Evolutionary conservation across 345 rosid genomes (phyloP).

Genomic region (Corymbia maculata): DNA sequence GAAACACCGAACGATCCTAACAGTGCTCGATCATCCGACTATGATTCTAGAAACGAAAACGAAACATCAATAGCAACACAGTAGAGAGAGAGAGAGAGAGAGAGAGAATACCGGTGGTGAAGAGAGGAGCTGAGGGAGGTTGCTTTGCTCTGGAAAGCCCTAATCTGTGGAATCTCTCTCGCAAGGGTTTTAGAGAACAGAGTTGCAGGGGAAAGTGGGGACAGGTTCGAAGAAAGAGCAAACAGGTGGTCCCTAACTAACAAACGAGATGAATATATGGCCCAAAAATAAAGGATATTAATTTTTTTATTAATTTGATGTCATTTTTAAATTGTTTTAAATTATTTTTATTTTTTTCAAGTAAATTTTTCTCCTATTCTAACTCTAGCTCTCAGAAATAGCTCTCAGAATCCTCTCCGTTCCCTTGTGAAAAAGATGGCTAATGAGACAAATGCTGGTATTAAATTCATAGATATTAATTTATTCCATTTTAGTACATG

Average conservation of each 20-base stretch:
- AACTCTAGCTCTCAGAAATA: too few species aligned
- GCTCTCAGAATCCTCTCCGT: too few species aligned
- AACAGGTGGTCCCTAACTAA: not conserved
- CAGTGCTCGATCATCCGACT: not conserved
- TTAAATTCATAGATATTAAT: not conserved
- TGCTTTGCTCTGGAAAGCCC: not conserved
- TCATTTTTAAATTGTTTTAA: not conserved
- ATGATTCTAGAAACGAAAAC: not conserved
- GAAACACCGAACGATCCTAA: not conserved
- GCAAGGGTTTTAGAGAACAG: not conserved
- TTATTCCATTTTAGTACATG: not conserved
- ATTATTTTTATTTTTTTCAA: too few species aligned
- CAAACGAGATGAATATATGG: not conserved
- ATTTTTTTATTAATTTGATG: not conserved
- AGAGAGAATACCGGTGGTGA: not conserved
- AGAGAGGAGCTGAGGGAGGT: not conserved
- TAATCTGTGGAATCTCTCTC: not conserved
- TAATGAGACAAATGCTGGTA: too few species aligned
- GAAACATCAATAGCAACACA: not conserved
- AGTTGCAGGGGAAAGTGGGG: not conserved
- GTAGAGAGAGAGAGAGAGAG: not conserved
- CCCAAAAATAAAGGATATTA: not conserved
- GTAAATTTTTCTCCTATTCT: too few species aligned
- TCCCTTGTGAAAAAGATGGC: too few species aligned
- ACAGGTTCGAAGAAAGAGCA: not conserved